Base-by-base conservation (phyloP, 768 basidiomycete species). In the Cyathus striatus region DNA sequence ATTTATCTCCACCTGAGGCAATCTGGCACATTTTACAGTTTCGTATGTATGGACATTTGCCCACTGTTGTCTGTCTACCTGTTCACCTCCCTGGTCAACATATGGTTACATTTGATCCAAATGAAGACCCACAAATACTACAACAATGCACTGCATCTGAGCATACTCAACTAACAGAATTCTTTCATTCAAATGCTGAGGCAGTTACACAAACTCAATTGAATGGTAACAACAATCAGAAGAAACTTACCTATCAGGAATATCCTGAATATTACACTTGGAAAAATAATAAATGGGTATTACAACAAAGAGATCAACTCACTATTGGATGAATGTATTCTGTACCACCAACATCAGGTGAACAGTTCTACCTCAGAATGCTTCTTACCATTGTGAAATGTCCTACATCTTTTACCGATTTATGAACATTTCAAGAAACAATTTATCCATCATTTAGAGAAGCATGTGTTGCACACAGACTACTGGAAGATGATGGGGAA, bases 401-500 rank as follows among this genome's bases (percentile, higher is more conserved):
- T 21, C 43, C 64, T 2, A 59, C 18, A 33, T 52, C 45, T 1
- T 57, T 50, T 41, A 38, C 41, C 2, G 50, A 57, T 23, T 38
- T 55, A 1, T 38, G 45, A 3, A 52, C 57, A 4, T 44, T 38
- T 23, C 21, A 52, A 17, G 51, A 49, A 0, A 27, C 40, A 2
- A 24, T 4, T 49, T 51, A 32, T 50, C 41, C 49, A 0, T 57
- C 66, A 1, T 69, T 60, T 34, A 46, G 54, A 16, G 59, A 50
- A 4, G 69, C 66, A 13, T 69, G 68, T 38, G 50, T 53, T 18
- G 62, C 60, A 4, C 44, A 54, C 2, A 66, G 68, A 1, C 49
- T 70, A 0, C 43, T 68, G 0, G 58, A 68, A 30, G 63, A 72
- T 56, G 70, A 75, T 52, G 50, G 56, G 0, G 73, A 75, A 49